Evolutionary conservation across 768 basidiomycete species (phyloP).

Genomic region (Hericium erinaceus): DNA sequence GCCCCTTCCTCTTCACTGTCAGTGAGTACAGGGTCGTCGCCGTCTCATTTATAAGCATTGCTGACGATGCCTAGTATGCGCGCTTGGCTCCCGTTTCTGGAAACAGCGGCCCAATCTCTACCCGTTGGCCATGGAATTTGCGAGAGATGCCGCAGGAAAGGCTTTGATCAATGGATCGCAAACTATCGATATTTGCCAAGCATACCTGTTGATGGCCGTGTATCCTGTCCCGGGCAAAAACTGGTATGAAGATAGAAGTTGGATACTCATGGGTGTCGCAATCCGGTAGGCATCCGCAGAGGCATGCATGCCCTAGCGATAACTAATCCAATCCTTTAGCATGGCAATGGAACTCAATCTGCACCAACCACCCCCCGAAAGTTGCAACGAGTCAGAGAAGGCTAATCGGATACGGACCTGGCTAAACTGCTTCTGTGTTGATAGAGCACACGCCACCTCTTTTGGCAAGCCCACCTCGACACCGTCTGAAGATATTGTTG

Average conservation of each 20-base stretch:
- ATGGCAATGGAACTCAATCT: background rate
- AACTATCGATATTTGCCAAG: conserved; percentile 84
- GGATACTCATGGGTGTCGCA: conserved; percentile 83
- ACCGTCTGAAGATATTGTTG: conserved; percentile 66
- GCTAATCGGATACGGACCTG: conserved; percentile 81
- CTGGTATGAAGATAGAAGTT: conserved; percentile 89
- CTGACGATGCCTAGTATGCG: conserved; percentile 50
- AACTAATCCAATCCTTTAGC: background rate
- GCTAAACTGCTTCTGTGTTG: conserved; percentile 86
- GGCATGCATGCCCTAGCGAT: no score
- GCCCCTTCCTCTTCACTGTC: conserved; percentile 87
- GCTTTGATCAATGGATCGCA: conserved; percentile 50
- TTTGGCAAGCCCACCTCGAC: conserved; percentile 87
- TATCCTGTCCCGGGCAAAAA: conserved; percentile 71
- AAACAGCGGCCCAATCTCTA: conserved; percentile 78
- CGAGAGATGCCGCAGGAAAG: conserved; percentile 72
- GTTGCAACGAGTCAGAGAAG: conserved; percentile 73
- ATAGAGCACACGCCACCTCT: conserved; percentile 80
- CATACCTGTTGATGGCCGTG: conserved; percentile 81
- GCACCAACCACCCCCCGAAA: conserved; percentile 32
- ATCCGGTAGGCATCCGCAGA: conserved; percentile 71
- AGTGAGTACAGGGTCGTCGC: conserved; percentile 35
- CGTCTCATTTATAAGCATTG: background rate
- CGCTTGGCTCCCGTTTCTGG: conserved; percentile 69
- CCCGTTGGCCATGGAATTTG: conserved; percentile 84